Evolutionary conservation across 2,329 filamentous ascomycete species (phyloP), one percentile per base, ranked within the genome.

Genomic region (Aspergillus novofumigatus): DNA sequence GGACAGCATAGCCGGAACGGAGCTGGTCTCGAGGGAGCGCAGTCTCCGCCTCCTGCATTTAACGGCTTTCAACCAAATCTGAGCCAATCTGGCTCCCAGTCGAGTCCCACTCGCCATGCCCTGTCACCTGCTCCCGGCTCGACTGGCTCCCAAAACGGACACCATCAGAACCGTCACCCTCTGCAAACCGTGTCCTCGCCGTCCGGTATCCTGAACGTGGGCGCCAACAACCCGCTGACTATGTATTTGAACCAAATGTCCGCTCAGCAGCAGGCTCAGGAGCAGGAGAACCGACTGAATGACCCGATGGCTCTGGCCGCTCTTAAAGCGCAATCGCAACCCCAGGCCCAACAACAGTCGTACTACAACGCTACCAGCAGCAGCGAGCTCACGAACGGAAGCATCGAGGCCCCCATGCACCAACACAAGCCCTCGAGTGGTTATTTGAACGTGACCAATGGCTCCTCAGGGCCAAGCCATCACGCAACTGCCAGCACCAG

Each of bases 211-310:
- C 85, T 96, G 73, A 94, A 92, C 73, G 86, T 85, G 52, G 88
- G 86, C 54, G 81, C 81, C 68, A 93, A 86, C 79, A 97, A 97
- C 74, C 93, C 93, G 0, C 76, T 97, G 72, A 96, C 92, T 25
- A 86, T 97, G 85, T 97, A 97, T 72, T 83, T 97, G 58, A 93
- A 87, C 75, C 91, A 95, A 69, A 85, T 93, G 66, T 79, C 73
- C 55, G 77, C 72, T 57, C 78, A 76, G 65, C 78, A 76, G 65
- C 76, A 73, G 63, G 83, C 85, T 17, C 88, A 90, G 62, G 89
- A 92, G 63, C 89, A 91, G 60, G 85, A 81, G 52, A 75, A 75
- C 52, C 75, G 73, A 3, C 63, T 80, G 51, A 73, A 67, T 51
- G 77, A 78, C 54, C 67, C 72, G 7, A 72, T 80, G 62, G 65